Percentiles rank a stretch among this genome's conserved stretches.
These are phyloP conservation scores for Boletus vermiculosoides DNA, from an alignment of 768 basidiomycete genomes.

Conservation along the genomic window DNA sequence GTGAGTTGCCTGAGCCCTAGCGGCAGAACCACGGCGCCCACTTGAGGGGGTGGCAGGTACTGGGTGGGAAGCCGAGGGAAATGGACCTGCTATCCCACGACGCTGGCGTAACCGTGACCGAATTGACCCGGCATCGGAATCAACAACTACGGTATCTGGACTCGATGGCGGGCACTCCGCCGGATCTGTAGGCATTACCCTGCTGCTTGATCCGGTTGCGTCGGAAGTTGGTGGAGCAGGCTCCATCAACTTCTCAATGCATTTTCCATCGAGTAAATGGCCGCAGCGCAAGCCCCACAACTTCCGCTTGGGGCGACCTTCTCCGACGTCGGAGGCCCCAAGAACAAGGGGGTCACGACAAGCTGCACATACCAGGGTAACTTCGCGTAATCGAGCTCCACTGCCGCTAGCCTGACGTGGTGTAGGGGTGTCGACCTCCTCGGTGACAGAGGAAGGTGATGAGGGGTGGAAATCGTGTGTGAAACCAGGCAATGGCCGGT, in stretches of 20 bases:
- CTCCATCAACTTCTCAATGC: conserved; percentile 55
- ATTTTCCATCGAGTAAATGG: conserved; percentile 78
- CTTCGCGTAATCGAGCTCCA: conserved; percentile 29
- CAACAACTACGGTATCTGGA: conserved; percentile 33
- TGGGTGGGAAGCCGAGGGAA: conserved; percentile 1
- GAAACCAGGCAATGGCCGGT: conserved; percentile 56
- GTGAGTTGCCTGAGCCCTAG: not conserved
- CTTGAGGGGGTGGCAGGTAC: conserved; percentile 4
- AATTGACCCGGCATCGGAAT: conserved; percentile 38
- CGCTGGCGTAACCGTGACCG: conserved; percentile 60
- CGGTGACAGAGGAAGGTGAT: conserved; percentile 27
- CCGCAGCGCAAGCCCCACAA: conserved; percentile 77
- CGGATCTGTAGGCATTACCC: conserved; percentile 15
- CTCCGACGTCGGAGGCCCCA: conserved; percentile 45
- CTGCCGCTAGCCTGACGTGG: conserved; percentile 25
- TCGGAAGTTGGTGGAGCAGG: conserved; percentile 31
- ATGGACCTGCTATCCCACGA: conserved; percentile 17
- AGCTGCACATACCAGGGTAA: conserved; percentile 61
- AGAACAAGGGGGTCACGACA: conserved; percentile 67
- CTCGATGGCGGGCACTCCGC: not conserved
- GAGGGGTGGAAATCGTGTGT: conserved; percentile 60
- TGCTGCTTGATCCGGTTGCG: conserved; percentile 7
- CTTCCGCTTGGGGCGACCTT: conserved; percentile 45
- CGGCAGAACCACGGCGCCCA: conserved; percentile 7
- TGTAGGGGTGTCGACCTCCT: conserved; percentile 44